Evolutionary conservation across 176 grass and related monocot genomes (phyloP).

Genomic region (Miscanthus lutarioriparius): DNA sequence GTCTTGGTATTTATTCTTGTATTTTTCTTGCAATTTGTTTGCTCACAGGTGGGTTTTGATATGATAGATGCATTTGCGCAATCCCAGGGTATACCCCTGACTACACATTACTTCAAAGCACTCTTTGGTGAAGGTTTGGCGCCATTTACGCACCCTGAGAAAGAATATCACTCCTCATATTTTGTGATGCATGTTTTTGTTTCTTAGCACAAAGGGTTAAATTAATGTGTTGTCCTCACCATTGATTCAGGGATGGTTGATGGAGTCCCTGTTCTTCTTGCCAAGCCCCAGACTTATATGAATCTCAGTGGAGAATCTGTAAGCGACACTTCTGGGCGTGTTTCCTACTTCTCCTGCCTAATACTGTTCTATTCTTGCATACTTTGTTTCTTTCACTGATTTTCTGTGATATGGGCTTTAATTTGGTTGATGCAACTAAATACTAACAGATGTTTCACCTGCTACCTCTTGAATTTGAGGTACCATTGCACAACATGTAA

Average conservation of each 20-base stretch:
- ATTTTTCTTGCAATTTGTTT: not conserved
- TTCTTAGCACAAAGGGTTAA: not conserved
- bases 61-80: slow-evolving; percentile 88
- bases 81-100: slow-evolving; percentile 65
- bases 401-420: not conserved
- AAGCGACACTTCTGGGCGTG: slow-evolving; percentile 35
- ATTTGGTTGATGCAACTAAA: not conserved
- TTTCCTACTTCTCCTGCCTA: not conserved
- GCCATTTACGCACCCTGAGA: not conserved
- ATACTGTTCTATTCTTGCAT: not conserved
- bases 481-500: not conserved
- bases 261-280: slow-evolving; percentile 73
- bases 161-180: not conserved
- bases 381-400: slow-evolving; percentile 18
- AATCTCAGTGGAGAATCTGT: slow-evolving; percentile 96
- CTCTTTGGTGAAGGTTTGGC: slow-evolving; percentile 73
- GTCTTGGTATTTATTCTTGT: not conserved
- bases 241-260: slow-evolving; percentile 64
- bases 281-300: slow-evolving; percentile 90
- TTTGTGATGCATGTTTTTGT: not conserved
- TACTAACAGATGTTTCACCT: not conserved
- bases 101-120: slow-evolving; percentile 75
- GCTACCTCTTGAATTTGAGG: slow-evolving; percentile 19
- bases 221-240: slow-evolving; percentile 4
- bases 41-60: slow-evolving; percentile 81